Conservation (phyloP, 208 protist species). For the Trichomonas vaginalis region DNA sequence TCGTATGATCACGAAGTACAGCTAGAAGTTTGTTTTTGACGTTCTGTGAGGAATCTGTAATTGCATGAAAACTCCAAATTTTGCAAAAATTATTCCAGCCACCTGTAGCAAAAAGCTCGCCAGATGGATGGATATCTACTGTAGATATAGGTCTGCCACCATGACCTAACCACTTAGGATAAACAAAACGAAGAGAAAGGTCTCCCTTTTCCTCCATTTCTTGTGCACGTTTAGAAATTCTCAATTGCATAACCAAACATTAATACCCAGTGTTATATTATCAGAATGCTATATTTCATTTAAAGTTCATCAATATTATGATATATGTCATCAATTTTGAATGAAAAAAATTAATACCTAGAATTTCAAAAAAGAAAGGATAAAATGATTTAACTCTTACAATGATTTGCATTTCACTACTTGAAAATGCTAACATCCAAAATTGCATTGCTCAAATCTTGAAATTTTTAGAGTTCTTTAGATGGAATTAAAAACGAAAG, state of each 20-base stretch:
- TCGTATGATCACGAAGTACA: background rate
- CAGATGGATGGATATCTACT: background rate
- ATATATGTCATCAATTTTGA: no score
- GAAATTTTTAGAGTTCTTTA: no score
- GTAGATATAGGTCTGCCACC: background rate
- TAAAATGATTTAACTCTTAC: no score
- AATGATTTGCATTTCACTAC: no score
- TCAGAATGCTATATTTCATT: no score
- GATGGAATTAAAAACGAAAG: no score
- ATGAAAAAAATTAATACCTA: no score
- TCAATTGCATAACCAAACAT: background rate
- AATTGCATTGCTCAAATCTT: no score
- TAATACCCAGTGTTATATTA: no score
- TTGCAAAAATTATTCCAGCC: background rate
- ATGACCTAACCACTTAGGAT: background rate
- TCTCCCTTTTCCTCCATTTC: background rate
- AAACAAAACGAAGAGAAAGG: background rate
- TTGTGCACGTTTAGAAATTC: background rate
- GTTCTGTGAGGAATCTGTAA: background rate
- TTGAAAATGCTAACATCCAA: no score
- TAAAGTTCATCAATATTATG: no score
- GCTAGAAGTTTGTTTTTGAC: background rate
- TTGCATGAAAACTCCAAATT: background rate
- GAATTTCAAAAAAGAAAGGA: no score
- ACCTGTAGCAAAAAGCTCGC: background rate